These are phyloP conservation scores for Papiliotrema flavescens DNA, from an alignment of 1,284 basidiomycete genomes.

Conservation along the genomic window DNA sequence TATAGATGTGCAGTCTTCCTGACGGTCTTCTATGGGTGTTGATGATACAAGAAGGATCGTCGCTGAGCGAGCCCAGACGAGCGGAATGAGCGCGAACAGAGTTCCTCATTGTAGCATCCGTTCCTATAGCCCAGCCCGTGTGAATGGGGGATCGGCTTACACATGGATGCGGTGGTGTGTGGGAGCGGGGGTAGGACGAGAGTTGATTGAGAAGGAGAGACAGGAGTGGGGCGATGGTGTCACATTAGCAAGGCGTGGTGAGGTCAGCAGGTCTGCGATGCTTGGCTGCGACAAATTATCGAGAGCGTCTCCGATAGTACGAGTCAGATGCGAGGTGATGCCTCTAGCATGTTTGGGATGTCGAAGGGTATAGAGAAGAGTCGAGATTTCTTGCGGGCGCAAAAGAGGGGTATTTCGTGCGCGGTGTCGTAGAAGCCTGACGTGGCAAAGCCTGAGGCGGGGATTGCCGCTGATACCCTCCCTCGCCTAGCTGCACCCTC, in stretches of 20 bases:
- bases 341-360: too few species aligned
- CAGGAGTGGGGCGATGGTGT: too few species aligned
- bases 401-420: too few species aligned
- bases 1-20: conserved; percentile 2
- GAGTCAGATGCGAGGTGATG: too few species aligned
- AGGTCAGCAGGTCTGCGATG: neutral
- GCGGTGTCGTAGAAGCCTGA: too few species aligned
- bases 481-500: too few species aligned
- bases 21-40: neutral
- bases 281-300: neutral
- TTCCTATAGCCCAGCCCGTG: conserved; percentile 44
- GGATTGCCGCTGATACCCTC: too few species aligned
- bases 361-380: too few species aligned
- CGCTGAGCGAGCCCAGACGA: conserved; percentile 1
- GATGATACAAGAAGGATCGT: neutral
- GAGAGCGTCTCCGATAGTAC: too few species aligned
- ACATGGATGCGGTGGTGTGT: conserved; percentile 15
- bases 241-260: too few species aligned
- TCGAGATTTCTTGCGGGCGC: too few species aligned
- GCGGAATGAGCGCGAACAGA: conserved; percentile 24
- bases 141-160: conserved; percentile 40
- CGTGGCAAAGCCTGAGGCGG: too few species aligned
- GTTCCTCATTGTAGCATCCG: conserved; percentile 43
- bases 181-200: neutral
- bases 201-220: neutral